Base-by-base conservation (phyloP, 805 yeast species). In the Metschnikowia lochheadii region DNA sequence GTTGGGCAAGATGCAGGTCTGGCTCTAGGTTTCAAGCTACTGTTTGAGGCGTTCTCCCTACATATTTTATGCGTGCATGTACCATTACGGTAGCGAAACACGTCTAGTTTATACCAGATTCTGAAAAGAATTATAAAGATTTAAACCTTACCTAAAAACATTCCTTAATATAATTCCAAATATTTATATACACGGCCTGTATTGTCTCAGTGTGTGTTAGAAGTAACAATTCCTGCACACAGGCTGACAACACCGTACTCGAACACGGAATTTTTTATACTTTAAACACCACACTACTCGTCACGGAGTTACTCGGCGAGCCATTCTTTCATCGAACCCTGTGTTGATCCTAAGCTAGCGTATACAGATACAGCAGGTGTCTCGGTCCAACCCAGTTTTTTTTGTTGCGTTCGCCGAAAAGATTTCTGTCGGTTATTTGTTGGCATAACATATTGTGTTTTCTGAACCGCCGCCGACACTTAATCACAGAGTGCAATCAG, bases 251-350 rank as follows among this genome's bases (percentile, higher is more conserved):
- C 45, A 33, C 29, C 45, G 45, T 42, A 32, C 45, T 21, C 45
- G 45, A 42, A 20, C 45, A 42, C 45, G 45, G 45, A 42, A 42
- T 23, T 42, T 42, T 42, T 42, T 42, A 21, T 4, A 11, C 15
- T 20, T 21, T 18, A 20, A 33, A 32, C 26, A 32, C 31, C 45
- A 42, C 37, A 42, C 37, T 33, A n/a, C 45, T 42, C 45, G 33
- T 32, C 23, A 42, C 33, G 45, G 45, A 34, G 38, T 42, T 17
- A 42, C 38, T 42, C 38, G 45, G 45, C 36, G 37, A 42, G 45
- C 29, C 45, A 20, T 33, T 33, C 36, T 33, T n/a, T 14, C 31
- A 42, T 32, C 38, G 8, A 42, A 10, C 31, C 45, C 38, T 15
- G 33, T 37, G 38, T 34, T 18, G 37, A 18, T 33, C 11, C 34